Conservation (phyloP, 306 rosid genomes). For the Trifolium fragiferum region DNA sequence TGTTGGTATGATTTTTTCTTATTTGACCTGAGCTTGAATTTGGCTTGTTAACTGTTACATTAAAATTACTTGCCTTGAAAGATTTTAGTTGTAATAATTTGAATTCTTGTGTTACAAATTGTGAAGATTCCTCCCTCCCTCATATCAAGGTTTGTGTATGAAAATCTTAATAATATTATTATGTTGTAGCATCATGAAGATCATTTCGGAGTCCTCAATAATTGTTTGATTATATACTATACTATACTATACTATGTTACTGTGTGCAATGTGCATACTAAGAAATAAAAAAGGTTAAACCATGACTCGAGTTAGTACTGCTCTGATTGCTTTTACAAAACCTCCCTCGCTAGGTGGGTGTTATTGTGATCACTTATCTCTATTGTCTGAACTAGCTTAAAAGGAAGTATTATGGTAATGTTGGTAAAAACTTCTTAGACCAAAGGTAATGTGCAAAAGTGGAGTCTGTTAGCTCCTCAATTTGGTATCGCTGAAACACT, state of each 20-base stretch:
- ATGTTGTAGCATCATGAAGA: not conserved
- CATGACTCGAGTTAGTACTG: not conserved
- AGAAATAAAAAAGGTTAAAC: conserved; percentile 5
- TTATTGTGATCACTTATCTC: not conserved
- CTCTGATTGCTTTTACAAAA: not conserved
- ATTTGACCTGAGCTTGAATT: conserved; percentile 13
- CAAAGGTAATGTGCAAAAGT: not conserved
- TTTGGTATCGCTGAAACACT: not conserved
- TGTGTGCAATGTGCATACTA: not conserved
- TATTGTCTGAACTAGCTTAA: not conserved
- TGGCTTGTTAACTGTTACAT: conserved; percentile 1
- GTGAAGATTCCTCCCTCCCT: conserved; percentile 1
- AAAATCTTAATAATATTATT: not conserved
- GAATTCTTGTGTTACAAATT: not conserved
- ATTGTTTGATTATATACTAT: conserved; percentile 13
- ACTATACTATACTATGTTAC: not conserved
- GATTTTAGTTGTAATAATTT: not conserved
- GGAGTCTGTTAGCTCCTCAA: not conserved
- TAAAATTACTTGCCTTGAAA: conserved; percentile 21
- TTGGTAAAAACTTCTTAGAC: not conserved
- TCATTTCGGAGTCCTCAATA: not conserved
- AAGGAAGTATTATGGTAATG: not conserved
- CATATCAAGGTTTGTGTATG: not conserved
- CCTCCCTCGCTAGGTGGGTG: not conserved
- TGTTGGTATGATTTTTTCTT: conserved; percentile 14